These are phyloP conservation scores for Pholiota molesta DNA, from an alignment of 768 basidiomycete genomes.

Conservation along the genomic window DNA sequence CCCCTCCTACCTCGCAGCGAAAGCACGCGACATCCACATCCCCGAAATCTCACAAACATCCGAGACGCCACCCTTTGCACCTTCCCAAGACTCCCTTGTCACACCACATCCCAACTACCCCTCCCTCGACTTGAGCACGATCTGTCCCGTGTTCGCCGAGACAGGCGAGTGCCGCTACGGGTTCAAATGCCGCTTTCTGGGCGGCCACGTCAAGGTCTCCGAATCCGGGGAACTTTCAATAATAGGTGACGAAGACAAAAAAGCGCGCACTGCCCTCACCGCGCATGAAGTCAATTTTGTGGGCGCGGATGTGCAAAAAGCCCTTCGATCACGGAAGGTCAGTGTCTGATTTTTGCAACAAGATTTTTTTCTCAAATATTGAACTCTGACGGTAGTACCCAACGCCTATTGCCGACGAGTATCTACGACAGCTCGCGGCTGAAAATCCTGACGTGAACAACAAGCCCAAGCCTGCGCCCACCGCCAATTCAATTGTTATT, in stretches of 20 bases:
- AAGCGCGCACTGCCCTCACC: constrained; percentile 46
- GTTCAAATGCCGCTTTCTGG: constrained; percentile 90
- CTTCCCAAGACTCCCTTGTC: constrained; percentile 26
- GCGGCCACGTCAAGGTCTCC: constrained; percentile 59
- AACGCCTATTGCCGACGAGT: constrained; percentile 62
- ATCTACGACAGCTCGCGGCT: constrained; percentile 54
- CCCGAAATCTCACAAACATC: constrained; percentile 48
- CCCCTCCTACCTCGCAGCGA: constrained; percentile 70
- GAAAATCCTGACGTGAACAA: constrained; percentile 31
- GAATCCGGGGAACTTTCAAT: constrained; percentile 50
- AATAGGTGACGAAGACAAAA: constrained; percentile 60
- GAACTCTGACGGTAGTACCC: constrained; percentile 51
- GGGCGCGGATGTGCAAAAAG: constrained; percentile 56
- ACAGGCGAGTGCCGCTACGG: constrained; percentile 80
- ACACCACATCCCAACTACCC: constrained; percentile 35
- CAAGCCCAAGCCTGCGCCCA: constrained; percentile 25
- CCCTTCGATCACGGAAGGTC: constrained; percentile 72
- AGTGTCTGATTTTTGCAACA: constrained; percentile 10
- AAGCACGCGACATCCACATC: constrained; percentile 72
- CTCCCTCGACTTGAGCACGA: constrained; percentile 48
- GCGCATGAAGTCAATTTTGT: constrained; percentile 74
- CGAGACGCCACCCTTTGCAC: constrained; percentile 54
- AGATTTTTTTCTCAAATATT: constrained; percentile 5
- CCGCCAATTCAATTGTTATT: constrained; percentile 31
- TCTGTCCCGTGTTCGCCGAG: constrained; percentile 70